A percentile compares a stretch with the other conserved stretches of the same genome.
Conservation (phyloP, 1,284 basidiomycete genomes). For the Ustilago esculenta region DNA sequence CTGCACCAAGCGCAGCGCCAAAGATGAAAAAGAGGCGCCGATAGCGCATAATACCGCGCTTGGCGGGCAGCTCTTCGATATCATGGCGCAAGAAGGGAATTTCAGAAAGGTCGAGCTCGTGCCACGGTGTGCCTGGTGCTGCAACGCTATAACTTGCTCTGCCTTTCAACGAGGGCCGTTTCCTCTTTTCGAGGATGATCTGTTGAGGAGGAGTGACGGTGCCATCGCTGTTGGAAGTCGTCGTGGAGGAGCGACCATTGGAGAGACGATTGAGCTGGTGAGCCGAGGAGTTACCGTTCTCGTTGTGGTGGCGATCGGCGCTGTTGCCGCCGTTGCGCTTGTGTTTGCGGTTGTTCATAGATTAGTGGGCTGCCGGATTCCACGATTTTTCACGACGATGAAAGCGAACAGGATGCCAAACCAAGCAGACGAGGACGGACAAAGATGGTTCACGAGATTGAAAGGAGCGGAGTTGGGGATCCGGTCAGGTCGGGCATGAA, state of each 20-base stretch:
- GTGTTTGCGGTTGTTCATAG: constrained; percentile 41
- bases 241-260: constrained; percentile 2
- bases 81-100: constrained; percentile 51
- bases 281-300: constrained; percentile 14
- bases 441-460: too few species aligned
- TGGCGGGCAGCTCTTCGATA: constrained; percentile 17
- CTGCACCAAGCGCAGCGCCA: constrained; percentile 51
- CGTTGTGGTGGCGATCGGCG: not conserved
- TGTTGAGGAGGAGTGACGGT: constrained; percentile 38
- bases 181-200: constrained; percentile 43
- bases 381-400: not conserved
- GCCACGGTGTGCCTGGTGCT: constrained; percentile 59
- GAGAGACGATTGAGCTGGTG: constrained; percentile 20
- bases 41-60: constrained; percentile 53
- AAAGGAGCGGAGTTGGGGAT: too few species aligned
- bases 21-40: constrained; percentile 55
- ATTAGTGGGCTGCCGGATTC: not conserved
- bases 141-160: constrained; percentile 44
- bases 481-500: too few species aligned
- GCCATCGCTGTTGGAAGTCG: constrained; percentile 7
- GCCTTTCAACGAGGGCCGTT: constrained; percentile 36
- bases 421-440: too few species aligned
- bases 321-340: constrained; percentile 22
- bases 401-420: not conserved
- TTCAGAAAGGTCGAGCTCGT: constrained; percentile 60